Conservation (phyloP, 2,329 filamentous ascomycete species). For the Teratosphaeria destructans region DNA sequence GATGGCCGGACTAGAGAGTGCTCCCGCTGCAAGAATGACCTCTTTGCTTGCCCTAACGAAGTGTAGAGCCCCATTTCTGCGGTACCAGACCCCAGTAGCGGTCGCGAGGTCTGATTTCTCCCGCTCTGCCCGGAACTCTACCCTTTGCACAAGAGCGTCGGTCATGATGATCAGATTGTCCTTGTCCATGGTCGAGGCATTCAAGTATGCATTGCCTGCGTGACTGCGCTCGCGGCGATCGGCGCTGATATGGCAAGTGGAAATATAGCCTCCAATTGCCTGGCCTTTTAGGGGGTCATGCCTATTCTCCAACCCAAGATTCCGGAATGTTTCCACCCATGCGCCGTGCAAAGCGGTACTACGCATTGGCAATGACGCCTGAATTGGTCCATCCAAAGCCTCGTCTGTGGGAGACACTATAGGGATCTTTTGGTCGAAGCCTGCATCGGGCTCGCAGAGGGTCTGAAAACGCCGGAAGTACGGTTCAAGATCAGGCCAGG, state of each 20-base stretch:
- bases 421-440: conserved; percentile 1
- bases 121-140: conserved; percentile 1
- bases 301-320: conserved; percentile 5
- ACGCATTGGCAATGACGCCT: conserved; percentile 5
- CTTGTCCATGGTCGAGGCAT: conserved; percentile 5
- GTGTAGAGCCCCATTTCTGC: conserved; percentile 9
- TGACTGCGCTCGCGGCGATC: conserved; percentile 12
- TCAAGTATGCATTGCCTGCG: conserved; percentile 13
- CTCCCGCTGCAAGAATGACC: conserved; percentile 49
- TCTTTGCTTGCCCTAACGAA: conserved; percentile 28
- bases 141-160: conserved; percentile 7
- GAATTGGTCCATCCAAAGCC: conserved; percentile 5
- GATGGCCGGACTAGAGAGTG: conserved; percentile 47
- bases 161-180: conserved; percentile 10
- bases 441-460: conserved; percentile 5
- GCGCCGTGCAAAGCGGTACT: conserved; percentile 4
- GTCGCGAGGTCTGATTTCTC: background rate
- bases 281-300: conserved; percentile 34
- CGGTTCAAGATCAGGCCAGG: conserved; percentile 23
- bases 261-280: conserved; percentile 30
- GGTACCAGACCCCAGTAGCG: conserved; percentile 5
- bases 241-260: conserved; percentile 2
- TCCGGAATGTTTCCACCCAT: conserved; percentile 10
- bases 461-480: conserved; percentile 13
- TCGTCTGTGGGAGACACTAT: background rate